These are phyloP conservation scores for Ophiocordyceps polyrhachis-furcata DNA, from an alignment of 2,329 filamentous ascomycete species.

Conservation along the genomic window DNA sequence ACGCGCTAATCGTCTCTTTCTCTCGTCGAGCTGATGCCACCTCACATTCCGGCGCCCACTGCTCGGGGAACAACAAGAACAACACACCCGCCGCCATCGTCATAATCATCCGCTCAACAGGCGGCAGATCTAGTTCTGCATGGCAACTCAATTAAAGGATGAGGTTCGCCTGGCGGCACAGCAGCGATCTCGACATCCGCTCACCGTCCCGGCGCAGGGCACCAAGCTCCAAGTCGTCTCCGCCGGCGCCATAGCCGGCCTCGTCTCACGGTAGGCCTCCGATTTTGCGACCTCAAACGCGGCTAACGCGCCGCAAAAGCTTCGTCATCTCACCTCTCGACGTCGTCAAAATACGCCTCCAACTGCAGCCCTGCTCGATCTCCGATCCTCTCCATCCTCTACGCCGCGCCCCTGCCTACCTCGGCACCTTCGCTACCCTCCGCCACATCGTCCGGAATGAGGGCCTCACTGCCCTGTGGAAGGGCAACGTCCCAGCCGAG, in stretches of 20 bases:
- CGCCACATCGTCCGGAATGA: slow-evolving; percentile 61
- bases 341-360: slow-evolving; percentile 93
- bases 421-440: slow-evolving; percentile 59
- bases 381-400: slow-evolving; percentile 51
- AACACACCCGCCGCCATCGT: not conserved
- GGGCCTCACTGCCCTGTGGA: slow-evolving; percentile 79
- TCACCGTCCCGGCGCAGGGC: slow-evolving; percentile 20
- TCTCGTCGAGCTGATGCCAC: not conserved
- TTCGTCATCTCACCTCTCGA: slow-evolving; percentile 92
- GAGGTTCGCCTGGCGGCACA: slow-evolving; percentile 23
- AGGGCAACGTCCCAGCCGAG: slow-evolving; percentile 93
- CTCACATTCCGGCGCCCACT: not conserved
- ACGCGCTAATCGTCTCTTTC: not conserved
- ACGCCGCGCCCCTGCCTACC: slow-evolving; percentile 36
- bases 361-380: slow-evolving; percentile 75
- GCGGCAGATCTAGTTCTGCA: slow-evolving; percentile 7
- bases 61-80: not conserved
- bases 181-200: not conserved
- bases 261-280: slow-evolving; percentile 61
- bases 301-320: slow-evolving; percentile 23
- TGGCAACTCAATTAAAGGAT: slow-evolving; percentile 35
- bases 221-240: slow-evolving; percentile 35
- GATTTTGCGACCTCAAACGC: not conserved
- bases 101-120: not conserved
- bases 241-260: slow-evolving; percentile 49